Base-by-base conservation (phyloP, 1,139 yeast genomes). In the Lodderomyces parapsilosis region DNA sequence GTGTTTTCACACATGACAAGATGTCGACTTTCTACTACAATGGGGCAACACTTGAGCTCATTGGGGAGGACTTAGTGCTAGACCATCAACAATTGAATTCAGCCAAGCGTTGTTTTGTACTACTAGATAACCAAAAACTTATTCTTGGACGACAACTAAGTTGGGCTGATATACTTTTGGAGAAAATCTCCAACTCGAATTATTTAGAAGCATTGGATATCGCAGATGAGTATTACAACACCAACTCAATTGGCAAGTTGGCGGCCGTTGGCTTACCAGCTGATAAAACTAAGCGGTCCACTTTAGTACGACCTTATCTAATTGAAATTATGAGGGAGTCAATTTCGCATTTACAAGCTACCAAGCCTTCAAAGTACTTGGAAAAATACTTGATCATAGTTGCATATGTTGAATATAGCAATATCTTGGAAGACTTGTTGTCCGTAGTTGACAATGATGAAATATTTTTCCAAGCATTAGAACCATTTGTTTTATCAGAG, bases 161-260 rank as follows among this genome's bases (percentile, higher is more conserved):
- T 51, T 88, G 96, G 96, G 89, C 90, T 0, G 94, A 86, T 53
- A 66, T 76, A 18, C 58, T 83, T 13, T 64, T 72, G 44, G 73
- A 66, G 11, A 59, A 79, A 11, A 65, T 87, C 48, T 66, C 77
- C 8, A 52, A 60, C 5, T 78, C 76, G 0, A 63, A 74, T 28
- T 84, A 81, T 45, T 61, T 75, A 10, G 65, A 63, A 2, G 93
- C 94, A 0, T 68, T 87, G 22, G 61, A 67, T 4, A 63, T 75
- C 9, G 84, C 86, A 0, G 68, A 77, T 39, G 63, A 64, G 11
- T 85, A 76, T 56, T 87, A 80, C 53, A 54, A 56, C 22, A 57
- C 69, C 0, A 56, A 58, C 4, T 77, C 83, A 19, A 62, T 65
- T 2, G 76, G 78, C 18, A 79, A 77, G 42, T 57, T 79, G 43